A percentile compares a stretch with the other conserved stretches of the same genome.
These are phyloP conservation scores for Aurinia saxatilis DNA, from an alignment of 345 rosid species.

Conservation along the genomic window DNA sequence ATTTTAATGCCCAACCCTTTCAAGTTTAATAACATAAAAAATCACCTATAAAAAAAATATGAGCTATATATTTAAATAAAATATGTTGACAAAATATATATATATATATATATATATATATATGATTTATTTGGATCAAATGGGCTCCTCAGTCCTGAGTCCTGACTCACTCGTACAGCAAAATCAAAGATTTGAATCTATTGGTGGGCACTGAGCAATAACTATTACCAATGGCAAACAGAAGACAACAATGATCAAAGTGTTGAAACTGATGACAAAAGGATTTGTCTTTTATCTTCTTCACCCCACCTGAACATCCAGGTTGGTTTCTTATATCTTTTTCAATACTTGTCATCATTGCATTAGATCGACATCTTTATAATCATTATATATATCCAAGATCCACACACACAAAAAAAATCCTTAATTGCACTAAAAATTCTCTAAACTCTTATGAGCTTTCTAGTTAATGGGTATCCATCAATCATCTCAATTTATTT, in stretches of 20 bases:
- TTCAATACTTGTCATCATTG: slow-evolving; percentile 20
- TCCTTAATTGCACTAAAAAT: slow-evolving; percentile 10
- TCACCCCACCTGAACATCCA: slow-evolving; percentile 32
- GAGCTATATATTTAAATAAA: too few species aligned
- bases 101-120: too few species aligned
- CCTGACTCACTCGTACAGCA: background rate
- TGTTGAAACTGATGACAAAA: slow-evolving; percentile 31
- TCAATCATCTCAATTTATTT: slow-evolving; percentile 36
- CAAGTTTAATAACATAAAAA: too few species aligned
- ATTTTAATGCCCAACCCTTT: too few species aligned
- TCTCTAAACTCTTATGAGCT: slow-evolving; percentile 17
- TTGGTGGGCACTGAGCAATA: slow-evolving; percentile 27
- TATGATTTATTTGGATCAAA: background rate
- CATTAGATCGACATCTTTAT: slow-evolving; percentile 6
- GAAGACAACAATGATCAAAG: slow-evolving; percentile 30
- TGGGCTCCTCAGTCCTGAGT: slow-evolving; percentile 10
- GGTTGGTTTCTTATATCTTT: slow-evolving; percentile 26
- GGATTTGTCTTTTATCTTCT: slow-evolving; percentile 34
- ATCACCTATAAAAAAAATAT: too few species aligned
- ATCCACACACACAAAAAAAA: slow-evolving; percentile 2
- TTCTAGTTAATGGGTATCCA: slow-evolving; percentile 49
- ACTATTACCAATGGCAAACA: slow-evolving; percentile 38
- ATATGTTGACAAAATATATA: too few species aligned
- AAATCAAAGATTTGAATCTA: slow-evolving; percentile 20
- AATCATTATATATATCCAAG: slow-evolving; percentile 2